Conservation (phyloP, 1,284 basidiomycete species). For the Tremellales sp. region DNA sequence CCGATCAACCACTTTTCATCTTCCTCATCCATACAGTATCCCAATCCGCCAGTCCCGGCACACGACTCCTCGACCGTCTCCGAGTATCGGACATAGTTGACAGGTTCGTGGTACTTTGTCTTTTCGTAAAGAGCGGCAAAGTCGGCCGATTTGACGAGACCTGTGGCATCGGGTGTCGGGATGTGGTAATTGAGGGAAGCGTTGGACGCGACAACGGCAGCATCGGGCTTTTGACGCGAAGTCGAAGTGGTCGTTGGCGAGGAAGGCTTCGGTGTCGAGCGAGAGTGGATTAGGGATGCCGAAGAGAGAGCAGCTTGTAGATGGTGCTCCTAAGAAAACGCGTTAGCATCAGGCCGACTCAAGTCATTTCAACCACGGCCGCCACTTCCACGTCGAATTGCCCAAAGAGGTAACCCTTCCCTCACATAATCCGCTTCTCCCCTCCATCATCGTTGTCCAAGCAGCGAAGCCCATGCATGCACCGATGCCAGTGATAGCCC, state of each 20-base stretch:
- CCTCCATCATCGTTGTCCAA: background rate
- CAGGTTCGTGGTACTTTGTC: conserved; percentile 68
- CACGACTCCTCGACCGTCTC: conserved; percentile 77
- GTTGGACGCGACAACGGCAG: conserved; percentile 7
- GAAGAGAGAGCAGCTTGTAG: conserved; percentile 62
- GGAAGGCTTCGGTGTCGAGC: conserved; percentile 20
- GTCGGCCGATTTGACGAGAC: conserved; percentile 61
- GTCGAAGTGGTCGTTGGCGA: conserved; percentile 12
- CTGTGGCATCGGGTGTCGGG: conserved; percentile 85
- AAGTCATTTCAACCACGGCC: background rate
- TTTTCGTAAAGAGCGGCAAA: conserved; percentile 68
- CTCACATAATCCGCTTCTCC: too few species aligned
- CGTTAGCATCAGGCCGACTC: conserved; percentile 25
- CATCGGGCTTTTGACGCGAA: conserved; percentile 10
- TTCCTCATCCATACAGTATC: conserved; percentile 92
- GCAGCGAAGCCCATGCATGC: background rate
- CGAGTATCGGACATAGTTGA: conserved; percentile 77
- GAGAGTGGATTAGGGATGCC: conserved; percentile 42
- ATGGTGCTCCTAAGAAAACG: conserved; percentile 75
- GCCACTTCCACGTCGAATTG: conserved; percentile 12
- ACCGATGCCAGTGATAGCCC: background rate
- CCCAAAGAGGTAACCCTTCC: conserved; percentile 20
- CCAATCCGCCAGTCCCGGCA: conserved; percentile 46
- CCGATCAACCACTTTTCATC: conserved; percentile 91
- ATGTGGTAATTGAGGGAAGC: conserved; percentile 64